A percentile compares a stretch with the other conserved stretches of the same genome.
These are phyloP conservation scores for Tranzscheliella williamsii DNA, from an alignment of 1,284 basidiomycete genomes.

Conservation along the genomic window DNA sequence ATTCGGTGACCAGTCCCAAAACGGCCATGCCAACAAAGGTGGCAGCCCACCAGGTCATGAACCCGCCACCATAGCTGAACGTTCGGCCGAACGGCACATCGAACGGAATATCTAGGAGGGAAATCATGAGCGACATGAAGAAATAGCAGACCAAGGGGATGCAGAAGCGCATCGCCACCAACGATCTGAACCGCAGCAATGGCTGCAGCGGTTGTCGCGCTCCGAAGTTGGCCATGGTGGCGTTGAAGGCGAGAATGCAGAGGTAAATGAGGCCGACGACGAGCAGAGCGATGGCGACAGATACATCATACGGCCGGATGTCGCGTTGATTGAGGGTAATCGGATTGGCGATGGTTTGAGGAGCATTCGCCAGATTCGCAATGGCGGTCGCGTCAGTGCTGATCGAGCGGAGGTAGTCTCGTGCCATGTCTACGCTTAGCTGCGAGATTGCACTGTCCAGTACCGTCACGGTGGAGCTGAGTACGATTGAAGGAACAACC, in stretches of 20 bases:
- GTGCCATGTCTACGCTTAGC: slow-evolving; percentile 22
- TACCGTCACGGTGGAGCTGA: slow-evolving; percentile 23
- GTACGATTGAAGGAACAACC: slow-evolving; percentile 29
- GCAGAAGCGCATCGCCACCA: slow-evolving; percentile 44
- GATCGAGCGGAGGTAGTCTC: slow-evolving; percentile 27
- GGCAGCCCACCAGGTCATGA: slow-evolving; percentile 51
- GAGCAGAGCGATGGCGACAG: slow-evolving; percentile 73
- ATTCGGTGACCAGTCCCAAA: slow-evolving; percentile 46
- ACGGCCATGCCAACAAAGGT: slow-evolving; percentile 50
- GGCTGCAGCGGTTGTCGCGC: slow-evolving; percentile 38
- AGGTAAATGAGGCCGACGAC: slow-evolving; percentile 78
- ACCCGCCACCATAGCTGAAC: slow-evolving; percentile 50
- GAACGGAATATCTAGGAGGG: slow-evolving; percentile 54
- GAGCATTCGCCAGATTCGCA: slow-evolving; percentile 64
- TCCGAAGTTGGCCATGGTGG: slow-evolving; percentile 44
- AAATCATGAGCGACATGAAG: slow-evolving; percentile 49
- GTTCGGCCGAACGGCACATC: slow-evolving; percentile 42
- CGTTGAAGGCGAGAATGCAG: slow-evolving; percentile 65
- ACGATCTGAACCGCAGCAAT: slow-evolving; percentile 39
- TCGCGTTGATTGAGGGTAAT: slow-evolving; percentile 68
- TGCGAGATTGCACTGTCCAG: slow-evolving; percentile 12
- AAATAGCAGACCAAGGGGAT: slow-evolving; percentile 42
- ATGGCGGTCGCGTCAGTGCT: slow-evolving; percentile 32
- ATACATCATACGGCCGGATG: slow-evolving; percentile 70
- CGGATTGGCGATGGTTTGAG: slow-evolving; percentile 67